phyloP scores from a whole-genome alignment of 176 grass and related monocot genomes.

The Stipa capillata region DNA sequence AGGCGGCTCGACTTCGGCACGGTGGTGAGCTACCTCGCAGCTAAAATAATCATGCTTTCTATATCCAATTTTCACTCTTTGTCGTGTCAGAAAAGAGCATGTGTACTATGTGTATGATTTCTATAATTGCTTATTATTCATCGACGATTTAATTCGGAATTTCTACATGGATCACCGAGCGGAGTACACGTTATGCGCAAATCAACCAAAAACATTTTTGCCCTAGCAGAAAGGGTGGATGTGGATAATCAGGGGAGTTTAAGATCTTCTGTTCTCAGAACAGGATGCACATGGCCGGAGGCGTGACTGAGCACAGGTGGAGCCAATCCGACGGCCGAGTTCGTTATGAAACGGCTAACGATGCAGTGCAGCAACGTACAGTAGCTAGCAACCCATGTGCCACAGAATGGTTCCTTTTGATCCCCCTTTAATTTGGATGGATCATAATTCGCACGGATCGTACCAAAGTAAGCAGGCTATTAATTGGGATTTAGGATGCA shows the following conservation, averaged over 20 bases:
- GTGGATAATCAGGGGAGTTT: neutral
- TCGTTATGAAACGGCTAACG: neutral
- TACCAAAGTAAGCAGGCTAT: neutral
- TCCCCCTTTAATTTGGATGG: neutral
- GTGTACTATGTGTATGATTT: neutral
- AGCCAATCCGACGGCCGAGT: neutral
- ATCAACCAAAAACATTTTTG: neutral
- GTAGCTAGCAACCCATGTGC: neutral
- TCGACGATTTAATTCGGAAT: neutral
- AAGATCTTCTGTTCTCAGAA: neutral
- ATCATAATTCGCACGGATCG: neutral
- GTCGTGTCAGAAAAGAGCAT: neutral
- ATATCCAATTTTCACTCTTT: neutral
- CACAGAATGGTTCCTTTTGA: neutral
- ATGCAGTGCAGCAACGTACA: neutral
- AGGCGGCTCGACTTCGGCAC: slow-evolving; percentile 84
- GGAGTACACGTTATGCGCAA: neutral
- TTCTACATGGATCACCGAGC: neutral
- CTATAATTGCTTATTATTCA: neutral
- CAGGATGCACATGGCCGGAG: neutral
- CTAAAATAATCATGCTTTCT: neutral
- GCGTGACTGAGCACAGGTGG: neutral
- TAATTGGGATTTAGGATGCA: neutral
- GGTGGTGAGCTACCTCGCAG: slow-evolving; percentile 43
- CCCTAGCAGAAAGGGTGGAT: neutral